Evolutionary conservation across 225 moss, liverwort and hornwort genomes (phyloP).

Genomic region (Marchantia paleacea): DNA sequence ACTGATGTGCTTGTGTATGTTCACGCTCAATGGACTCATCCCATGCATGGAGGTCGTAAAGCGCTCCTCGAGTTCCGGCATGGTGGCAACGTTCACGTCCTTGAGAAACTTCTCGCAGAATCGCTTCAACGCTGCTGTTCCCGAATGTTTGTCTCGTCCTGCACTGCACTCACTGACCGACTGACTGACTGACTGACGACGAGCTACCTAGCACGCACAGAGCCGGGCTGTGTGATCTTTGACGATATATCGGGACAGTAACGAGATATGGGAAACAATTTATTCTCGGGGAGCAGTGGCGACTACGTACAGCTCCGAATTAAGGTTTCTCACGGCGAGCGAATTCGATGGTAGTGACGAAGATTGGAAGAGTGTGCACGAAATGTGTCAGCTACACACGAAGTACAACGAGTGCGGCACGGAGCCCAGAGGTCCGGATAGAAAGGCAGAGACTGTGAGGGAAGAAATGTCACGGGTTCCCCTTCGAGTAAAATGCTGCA

Average conservation of each 20-base stretch:
- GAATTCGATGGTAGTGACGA: background rate
- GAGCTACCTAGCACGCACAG: background rate
- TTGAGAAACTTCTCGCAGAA: background rate
- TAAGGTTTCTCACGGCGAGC: background rate
- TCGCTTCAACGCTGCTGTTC: background rate
- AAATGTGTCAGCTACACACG: background rate
- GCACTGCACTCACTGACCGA: background rate
- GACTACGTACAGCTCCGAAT: background rate
- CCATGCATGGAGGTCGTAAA: slow-evolving; percentile 31
- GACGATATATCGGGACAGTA: background rate
- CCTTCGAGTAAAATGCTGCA: background rate
- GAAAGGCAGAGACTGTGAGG: background rate
- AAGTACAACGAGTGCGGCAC: background rate
- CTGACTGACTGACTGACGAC: background rate
- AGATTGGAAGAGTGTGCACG: background rate
- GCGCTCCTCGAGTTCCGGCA: slow-evolving; percentile 32
- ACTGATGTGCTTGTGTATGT: slow-evolving; percentile 55
- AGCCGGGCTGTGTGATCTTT: no score
- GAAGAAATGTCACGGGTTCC: background rate
- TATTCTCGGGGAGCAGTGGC: background rate
- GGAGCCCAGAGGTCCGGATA: background rate
- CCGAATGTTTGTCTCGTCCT: background rate
- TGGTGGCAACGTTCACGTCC: background rate
- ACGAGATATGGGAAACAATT: background rate
- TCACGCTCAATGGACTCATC: slow-evolving; percentile 78